Evolutionary conservation across 2,329 filamentous ascomycete genomes (phyloP).

Genomic region (Amphichorda felina): DNA sequence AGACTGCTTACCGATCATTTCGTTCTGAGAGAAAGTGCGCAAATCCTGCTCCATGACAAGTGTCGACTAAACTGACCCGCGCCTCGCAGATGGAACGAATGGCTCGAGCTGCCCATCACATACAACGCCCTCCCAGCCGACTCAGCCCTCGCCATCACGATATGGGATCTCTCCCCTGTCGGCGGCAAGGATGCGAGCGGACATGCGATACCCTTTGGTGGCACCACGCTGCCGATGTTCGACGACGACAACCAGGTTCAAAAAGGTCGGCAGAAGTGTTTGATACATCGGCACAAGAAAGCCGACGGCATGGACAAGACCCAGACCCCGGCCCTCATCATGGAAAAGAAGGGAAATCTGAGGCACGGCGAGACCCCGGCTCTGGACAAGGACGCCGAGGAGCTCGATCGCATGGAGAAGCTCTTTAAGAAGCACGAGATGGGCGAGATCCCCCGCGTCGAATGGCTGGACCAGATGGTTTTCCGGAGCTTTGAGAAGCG

Average conservation of each 20-base stretch:
- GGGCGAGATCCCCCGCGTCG: slow-evolving; percentile 84
- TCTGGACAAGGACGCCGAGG: slow-evolving; percentile 62
- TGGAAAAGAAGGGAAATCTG: slow-evolving; percentile 33
- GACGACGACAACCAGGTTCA: slow-evolving; percentile 84
- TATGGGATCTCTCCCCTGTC: slow-evolving; percentile 86
- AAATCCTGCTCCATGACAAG: not conserved
- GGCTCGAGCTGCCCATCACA: slow-evolving; percentile 77
- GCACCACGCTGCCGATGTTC: slow-evolving; percentile 86
- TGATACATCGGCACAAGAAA: slow-evolving; percentile 66
- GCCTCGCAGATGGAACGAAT: slow-evolving; percentile 73
- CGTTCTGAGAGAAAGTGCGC: slow-evolving; percentile 54
- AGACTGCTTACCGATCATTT: slow-evolving; percentile 89
- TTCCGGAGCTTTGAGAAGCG: slow-evolving; percentile 82
- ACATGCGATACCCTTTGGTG: slow-evolving; percentile 84
- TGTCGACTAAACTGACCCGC: not conserved
- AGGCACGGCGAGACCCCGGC: slow-evolving; percentile 31
- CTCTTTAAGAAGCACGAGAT: slow-evolving; percentile 97
- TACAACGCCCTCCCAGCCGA: slow-evolving; percentile 75
- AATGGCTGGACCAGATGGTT: slow-evolving; percentile 92
- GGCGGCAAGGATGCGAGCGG: slow-evolving; percentile 57
- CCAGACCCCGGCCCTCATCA: slow-evolving; percentile 58
- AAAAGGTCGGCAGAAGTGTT: slow-evolving; percentile 87
- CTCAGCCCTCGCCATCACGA: slow-evolving; percentile 77
- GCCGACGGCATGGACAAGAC: slow-evolving; percentile 79
- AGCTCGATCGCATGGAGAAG: slow-evolving; percentile 79